These are phyloP conservation scores for Alternaria sp. DNA, from an alignment of 2,329 filamentous ascomycete genomes.

Conservation along the genomic window DNA sequence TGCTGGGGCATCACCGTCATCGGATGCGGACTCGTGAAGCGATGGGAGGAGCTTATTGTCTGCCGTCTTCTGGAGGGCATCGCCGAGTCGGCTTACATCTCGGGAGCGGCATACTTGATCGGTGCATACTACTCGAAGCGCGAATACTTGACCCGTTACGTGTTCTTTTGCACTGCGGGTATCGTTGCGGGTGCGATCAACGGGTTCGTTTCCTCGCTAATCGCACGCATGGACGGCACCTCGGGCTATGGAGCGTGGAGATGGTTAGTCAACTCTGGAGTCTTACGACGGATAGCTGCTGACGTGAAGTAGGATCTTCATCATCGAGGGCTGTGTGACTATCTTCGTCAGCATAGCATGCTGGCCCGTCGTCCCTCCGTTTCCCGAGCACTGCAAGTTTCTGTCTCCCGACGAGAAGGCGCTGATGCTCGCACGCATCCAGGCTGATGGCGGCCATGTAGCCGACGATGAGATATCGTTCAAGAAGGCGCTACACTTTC, in stretches of 20 bases:
- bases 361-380: slow-evolving; percentile 59
- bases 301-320: slow-evolving; percentile 57
- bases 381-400: slow-evolving; percentile 57
- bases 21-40: slow-evolving; percentile 38
- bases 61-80: slow-evolving; percentile 41
- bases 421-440: slow-evolving; percentile 60
- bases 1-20: slow-evolving; percentile 43
- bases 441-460: slow-evolving; percentile 54
- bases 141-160: slow-evolving; percentile 60
- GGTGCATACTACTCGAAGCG: slow-evolving; percentile 56
- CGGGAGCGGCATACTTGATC: slow-evolving; percentile 39
- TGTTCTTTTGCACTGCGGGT: slow-evolving; percentile 60
- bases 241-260: slow-evolving; percentile 33
- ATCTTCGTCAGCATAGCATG: slow-evolving; percentile 55
- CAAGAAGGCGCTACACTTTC: slow-evolving; percentile 48
- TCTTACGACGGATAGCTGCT: neutral
- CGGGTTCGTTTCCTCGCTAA: slow-evolving; percentile 58
- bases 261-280: slow-evolving; percentile 27
- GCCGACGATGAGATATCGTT: slow-evolving; percentile 55
- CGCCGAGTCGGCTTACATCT: slow-evolving; percentile 38
- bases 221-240: slow-evolving; percentile 39
- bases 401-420: slow-evolving; percentile 58
- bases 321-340: slow-evolving; percentile 65
- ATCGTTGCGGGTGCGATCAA: slow-evolving; percentile 64
- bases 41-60: slow-evolving; percentile 35